phyloP scores from a whole-genome alignment of 2,329 filamentous ascomycete species.

The Talaromyces sp. region DNA sequence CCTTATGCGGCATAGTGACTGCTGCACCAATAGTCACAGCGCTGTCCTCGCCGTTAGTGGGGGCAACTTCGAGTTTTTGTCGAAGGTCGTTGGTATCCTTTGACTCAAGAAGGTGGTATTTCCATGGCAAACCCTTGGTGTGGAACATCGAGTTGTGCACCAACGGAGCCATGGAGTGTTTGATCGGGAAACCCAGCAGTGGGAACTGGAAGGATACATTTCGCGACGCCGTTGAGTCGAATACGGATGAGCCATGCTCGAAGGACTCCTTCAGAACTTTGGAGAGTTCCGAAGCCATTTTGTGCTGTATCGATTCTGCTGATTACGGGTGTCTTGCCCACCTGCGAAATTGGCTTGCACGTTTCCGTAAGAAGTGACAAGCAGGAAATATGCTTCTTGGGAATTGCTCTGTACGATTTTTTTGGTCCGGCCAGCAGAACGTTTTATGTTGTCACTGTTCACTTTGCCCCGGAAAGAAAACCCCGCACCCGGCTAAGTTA shows the following conservation, averaged over 20 bases:
- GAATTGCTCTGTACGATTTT: background rate
- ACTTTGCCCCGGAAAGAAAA: background rate
- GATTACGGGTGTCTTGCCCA: background rate
- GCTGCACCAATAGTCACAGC: constrained; percentile 47
- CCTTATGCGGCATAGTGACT: constrained; percentile 76
- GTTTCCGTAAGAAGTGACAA: background rate
- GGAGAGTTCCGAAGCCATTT: constrained; percentile 7
- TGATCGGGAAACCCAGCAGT: constrained; percentile 10
- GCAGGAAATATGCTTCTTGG: background rate
- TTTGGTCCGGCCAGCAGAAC: background rate
- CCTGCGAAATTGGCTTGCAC: background rate
- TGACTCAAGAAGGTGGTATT: constrained; percentile 12
- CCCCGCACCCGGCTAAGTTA: background rate
- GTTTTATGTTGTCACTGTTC: background rate
- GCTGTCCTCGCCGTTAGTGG: background rate
- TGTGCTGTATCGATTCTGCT: background rate
- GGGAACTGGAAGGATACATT: background rate
- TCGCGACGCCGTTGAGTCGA: background rate
- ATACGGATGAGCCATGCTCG: constrained; percentile 4
- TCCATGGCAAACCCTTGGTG: constrained; percentile 7
- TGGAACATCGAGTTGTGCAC: constrained; percentile 10
- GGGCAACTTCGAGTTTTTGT: background rate
- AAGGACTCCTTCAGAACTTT: constrained; percentile 7
- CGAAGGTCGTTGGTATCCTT: constrained; percentile 5
- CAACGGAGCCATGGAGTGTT: constrained; percentile 8